These are phyloP conservation scores for Pseudogymnoascus verrucosus DNA, from an alignment of 2,329 filamentous ascomycete genomes.

Conservation along the genomic window DNA sequence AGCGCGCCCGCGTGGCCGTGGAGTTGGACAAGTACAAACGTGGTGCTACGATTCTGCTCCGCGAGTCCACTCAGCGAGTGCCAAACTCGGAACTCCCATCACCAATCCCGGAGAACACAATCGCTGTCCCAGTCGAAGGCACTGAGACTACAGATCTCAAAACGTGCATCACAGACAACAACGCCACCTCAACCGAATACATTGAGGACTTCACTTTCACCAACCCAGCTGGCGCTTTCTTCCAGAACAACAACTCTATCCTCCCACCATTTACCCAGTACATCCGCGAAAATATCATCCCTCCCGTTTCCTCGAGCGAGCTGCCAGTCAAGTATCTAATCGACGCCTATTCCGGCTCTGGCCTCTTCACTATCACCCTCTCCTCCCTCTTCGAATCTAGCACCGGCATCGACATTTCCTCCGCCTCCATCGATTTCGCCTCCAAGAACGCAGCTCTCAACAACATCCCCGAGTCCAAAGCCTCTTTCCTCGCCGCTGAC, in stretches of 20 bases:
- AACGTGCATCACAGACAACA: constrained; percentile 80
- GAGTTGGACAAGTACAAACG: constrained; percentile 66
- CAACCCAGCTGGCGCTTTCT: constrained; percentile 90
- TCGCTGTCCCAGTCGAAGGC: constrained; percentile 16
- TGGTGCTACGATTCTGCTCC: constrained; percentile 81
- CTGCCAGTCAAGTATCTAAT: constrained; percentile 71
- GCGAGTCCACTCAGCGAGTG: constrained; percentile 71
- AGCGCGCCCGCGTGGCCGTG: constrained; percentile 65
- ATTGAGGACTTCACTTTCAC: constrained; percentile 77
- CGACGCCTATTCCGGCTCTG: constrained; percentile 94
- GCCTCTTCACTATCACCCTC: constrained; percentile 93
- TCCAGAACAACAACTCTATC: constrained; percentile 99
- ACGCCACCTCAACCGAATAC: constrained; percentile 78
- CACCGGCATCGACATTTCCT: constrained; percentile 84
- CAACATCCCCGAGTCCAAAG: constrained; percentile 56
- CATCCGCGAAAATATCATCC: constrained; percentile 71
- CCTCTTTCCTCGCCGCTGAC: constrained; percentile 83
- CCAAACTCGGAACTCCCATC: constrained; percentile 34
- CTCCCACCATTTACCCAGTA: constrained; percentile 79
- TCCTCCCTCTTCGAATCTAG: constrained; percentile 75
- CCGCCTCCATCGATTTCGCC: constrained; percentile 69
- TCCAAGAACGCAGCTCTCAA: constrained; percentile 73
- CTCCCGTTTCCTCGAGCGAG: constrained; percentile 33
- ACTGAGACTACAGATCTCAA: constrained; percentile 61
- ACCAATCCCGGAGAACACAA: constrained; percentile 13